Conservation (phyloP, 2,329 filamentous ascomycete genomes). For the Rhinocladiella mackenziei region DNA sequence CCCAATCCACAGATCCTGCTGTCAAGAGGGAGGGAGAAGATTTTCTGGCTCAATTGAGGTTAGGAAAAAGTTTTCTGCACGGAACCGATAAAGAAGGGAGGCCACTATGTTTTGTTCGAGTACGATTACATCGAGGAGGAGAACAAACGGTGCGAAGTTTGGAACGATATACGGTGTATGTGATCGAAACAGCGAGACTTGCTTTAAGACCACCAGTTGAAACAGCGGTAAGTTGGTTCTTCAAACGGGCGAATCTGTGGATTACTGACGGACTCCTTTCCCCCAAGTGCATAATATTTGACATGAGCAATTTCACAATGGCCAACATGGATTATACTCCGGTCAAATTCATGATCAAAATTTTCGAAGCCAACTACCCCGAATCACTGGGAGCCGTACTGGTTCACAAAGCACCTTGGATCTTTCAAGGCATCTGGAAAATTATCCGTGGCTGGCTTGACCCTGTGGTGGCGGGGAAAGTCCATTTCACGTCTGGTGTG, state of each 20-base stretch:
- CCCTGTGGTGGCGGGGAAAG: conserved; percentile 47
- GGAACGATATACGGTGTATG: conserved; percentile 86
- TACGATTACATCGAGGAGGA: conserved; percentile 72
- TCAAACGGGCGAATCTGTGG: conserved; percentile 5
- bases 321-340: conserved; percentile 98
- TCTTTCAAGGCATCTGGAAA: conserved; percentile 98
- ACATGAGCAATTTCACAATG: conserved; percentile 90
- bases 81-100: conserved; percentile 78
- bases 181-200: conserved; percentile 91
- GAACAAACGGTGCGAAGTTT: conserved; percentile 78
- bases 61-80: conserved; percentile 92
- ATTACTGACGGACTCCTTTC: too few relatives aligned
- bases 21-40: conserved; percentile 68
- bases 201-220: conserved; percentile 75
- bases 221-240: conserved; percentile 69
- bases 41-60: conserved; percentile 75
- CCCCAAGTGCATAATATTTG: conserved; percentile 91
- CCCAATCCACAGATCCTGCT: conserved; percentile 55
- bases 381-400: conserved; percentile 85
- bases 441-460: conserved; percentile 96
- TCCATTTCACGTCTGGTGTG: conserved; percentile 47
- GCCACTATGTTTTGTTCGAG: conserved; percentile 81
- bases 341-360: conserved; percentile 99
- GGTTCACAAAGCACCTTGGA: conserved; percentile 94
- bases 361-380: conserved; percentile 97